Base-by-base conservation (phyloP, 75 land plant genomes). In the Picea glauca region DNA sequence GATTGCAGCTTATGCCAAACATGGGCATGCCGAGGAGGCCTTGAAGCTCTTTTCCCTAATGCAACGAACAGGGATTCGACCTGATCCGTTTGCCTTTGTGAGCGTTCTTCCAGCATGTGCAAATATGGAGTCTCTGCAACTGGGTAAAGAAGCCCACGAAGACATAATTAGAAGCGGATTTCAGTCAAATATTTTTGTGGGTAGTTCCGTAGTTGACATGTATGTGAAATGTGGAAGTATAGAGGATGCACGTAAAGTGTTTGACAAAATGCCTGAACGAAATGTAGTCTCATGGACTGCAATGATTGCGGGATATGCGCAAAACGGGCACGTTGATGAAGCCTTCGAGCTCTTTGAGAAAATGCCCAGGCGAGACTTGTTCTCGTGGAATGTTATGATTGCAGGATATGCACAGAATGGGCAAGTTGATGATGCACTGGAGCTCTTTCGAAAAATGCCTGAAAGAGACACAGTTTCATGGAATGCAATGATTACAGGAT, bases 201-300 rank as follows among this genome's bases (percentile, higher is more conserved):
- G 50, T 3, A 79, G 58, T 64, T 56, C 81, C 6, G 50, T 83
- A 1, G 15, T 83, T 0, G 81, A 79, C 54, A 26, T 83, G 77
- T 84, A 84, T 78, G 67, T 33, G 14, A 78, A 78, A 35, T 66
- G 40, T 74, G 86, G 83, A 13, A 57, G 61, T 62, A 32, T 84
- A 7, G 67, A 59, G 32, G 7, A 61, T 3, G 86, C 76, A 61
- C 60, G 76, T 5, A 14, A 50, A 31, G 35, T 83, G 12, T 85
- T 85, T 66, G 64, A 74, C 17, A 30, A 26, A 46, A 68, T 83
- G 78, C 62, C 72, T 14, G 46, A 76, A 3, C 81, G 76, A 31
- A 80, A 79, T 79, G 81, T 62, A 4, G 62, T 85, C 14, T 50
- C 82, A n/a, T 85, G 87, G 87, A 83, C 74, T 46, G 43, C 85